phyloP scores from a whole-genome alignment of 345 rosid species.

The Trapa incisa region DNA sequence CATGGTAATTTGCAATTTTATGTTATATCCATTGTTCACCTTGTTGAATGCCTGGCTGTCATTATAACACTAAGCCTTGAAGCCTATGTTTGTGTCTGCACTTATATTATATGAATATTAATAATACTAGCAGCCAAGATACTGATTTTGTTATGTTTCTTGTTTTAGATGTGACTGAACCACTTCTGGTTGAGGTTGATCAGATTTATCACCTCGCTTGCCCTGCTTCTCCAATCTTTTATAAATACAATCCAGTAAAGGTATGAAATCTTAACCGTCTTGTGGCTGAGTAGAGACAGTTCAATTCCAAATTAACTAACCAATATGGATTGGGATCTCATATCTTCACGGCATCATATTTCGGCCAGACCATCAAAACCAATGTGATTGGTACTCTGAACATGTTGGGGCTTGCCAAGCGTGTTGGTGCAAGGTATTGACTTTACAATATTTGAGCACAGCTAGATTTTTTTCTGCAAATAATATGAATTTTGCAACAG shows the following conservation, averaged over 20 bases:
- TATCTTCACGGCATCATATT: background rate
- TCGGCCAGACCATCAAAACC: slow-evolving; percentile 78
- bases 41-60: background rate
- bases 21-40: background rate
- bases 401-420: slow-evolving; percentile 97
- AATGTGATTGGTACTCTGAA: slow-evolving; percentile 91
- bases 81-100: background rate
- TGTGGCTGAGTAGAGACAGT: background rate
- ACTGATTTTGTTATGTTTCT: background rate
- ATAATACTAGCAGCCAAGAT: background rate
- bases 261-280: slow-evolving; percentile 15
- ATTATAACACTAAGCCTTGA: background rate
- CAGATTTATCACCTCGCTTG: slow-evolving; percentile 90
- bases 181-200: slow-evolving; percentile 81
- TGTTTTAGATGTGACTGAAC: slow-evolving; percentile 72
- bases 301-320: background rate
- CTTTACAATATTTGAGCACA: background rate
- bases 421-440: slow-evolving; percentile 84
- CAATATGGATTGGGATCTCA: background rate
- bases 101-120: background rate
- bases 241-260: slow-evolving; percentile 95
- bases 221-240: slow-evolving; percentile 96
- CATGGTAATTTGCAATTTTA: slow-evolving; percentile 40
- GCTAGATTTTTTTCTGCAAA: background rate
- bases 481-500: slow-evolving; percentile 18